Conservation (phyloP, 2,329 filamentous ascomycete species). For the Sporothrix mexicana region DNA sequence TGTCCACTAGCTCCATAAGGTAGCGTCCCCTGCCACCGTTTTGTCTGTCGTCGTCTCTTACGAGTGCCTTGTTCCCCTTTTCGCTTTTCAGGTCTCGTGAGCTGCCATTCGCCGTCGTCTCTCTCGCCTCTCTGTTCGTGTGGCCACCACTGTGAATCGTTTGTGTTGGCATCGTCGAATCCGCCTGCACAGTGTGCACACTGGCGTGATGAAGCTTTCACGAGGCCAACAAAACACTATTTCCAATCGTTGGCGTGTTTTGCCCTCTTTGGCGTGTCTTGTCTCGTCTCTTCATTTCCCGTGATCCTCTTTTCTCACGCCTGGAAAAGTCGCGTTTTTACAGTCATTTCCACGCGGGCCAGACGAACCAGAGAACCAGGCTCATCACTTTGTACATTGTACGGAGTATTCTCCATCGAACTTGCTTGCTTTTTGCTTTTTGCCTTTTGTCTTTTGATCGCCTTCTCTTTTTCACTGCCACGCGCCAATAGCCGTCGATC, state of each 20-base stretch:
- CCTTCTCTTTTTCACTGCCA: conserved; percentile 19
- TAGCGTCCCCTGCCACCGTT: conserved; percentile 19
- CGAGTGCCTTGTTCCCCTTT: background rate
- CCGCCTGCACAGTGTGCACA: too few species aligned
- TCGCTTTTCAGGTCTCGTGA: background rate
- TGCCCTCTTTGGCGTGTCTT: conserved; percentile 5
- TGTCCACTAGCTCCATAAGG: conserved; percentile 19
- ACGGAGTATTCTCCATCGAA: background rate
- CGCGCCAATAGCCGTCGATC: conserved; percentile 21
- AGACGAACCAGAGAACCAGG: background rate
- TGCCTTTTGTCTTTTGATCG: background rate
- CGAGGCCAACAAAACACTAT: too few species aligned
- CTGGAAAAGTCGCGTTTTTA: background rate
- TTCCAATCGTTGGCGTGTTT: background rate
- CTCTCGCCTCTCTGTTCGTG: background rate
- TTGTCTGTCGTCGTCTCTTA: background rate
- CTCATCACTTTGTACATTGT: too few species aligned
- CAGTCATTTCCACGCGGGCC: background rate
- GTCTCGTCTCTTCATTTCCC: conserved; percentile 19
- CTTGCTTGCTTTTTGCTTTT: background rate
- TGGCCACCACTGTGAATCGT: background rate
- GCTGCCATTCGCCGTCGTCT: background rate
- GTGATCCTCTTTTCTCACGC: background rate
- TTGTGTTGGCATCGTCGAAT: background rate
- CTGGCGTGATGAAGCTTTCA: too few species aligned